Base-by-base conservation (phyloP, 2,329 filamentous ascomycete genomes). In the Diaporthe sp. region DNA sequence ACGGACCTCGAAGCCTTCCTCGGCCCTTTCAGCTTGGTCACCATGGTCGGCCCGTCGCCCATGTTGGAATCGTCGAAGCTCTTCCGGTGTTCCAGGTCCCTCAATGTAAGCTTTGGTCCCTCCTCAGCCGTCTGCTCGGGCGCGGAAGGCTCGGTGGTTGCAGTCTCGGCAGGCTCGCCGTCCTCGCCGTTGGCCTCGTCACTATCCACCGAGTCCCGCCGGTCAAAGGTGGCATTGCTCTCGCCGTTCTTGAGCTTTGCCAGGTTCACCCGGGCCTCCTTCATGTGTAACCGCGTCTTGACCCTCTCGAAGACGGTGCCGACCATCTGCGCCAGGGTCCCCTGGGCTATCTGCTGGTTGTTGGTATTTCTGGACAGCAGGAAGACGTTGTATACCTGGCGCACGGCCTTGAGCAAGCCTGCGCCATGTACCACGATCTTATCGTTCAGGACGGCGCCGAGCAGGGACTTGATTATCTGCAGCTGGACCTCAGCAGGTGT, bases 361-460 rank as follows among this genome's bases (percentile, higher is more conserved):
- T 95, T 92, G 78, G 94, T 97, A 78, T 93, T 98, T 82, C 97
- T 95, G 79, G 96, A 98, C 70, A 98, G 91, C 76, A 99, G 89
- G 84, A 99, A 99, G 80, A 99, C 97, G 87, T 99, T 99, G 88
- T 99, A 99, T 75, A 98, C 98, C 85, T 98, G 95, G 80, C 97
- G 94, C 78, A 99, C 95, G 73, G 97, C 96, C 87, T 99, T 99
- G 78, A 99, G 89, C 77, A 99, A 89, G 78, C 97, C 97, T 51
- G 97, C 96, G 76, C 97, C 97, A 83, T 99, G 97, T 2, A 99
- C 97, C 58, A 99, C 95, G 78, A 98, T 98, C 87, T 98, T 99
- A 87, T 99, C 97, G 82, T 98, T 98, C 78, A 99, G 88, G 20
- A 99, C 97, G 20, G 97, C 97, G 20, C 97, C 96, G 76, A 99